Evolutionary conservation across 176 grass and related monocot species (phyloP), one percentile per base, ranked within the genome.

Genomic region (Oryza brachyantha): DNA sequence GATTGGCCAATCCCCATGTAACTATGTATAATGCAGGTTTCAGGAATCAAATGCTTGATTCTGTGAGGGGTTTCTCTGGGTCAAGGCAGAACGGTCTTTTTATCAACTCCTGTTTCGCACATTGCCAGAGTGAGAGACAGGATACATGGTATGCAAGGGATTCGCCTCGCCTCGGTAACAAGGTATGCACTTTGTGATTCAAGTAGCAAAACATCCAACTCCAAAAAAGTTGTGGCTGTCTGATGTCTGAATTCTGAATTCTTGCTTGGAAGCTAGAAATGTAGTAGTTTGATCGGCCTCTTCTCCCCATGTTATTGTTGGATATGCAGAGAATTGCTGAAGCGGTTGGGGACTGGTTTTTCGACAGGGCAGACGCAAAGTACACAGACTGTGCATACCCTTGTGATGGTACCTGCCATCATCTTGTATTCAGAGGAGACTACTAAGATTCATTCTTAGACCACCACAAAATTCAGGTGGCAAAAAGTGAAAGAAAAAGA

Each of bases 51-150:
- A 99, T 99, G 96, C 90, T 99, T 63, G 82, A 86, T 27, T 81
- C 85, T 0, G 79, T 99, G 9, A 93, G 50, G 66, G 85, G 86
- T 50, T 91, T 95, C 79, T 95, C 96, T 3, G 76, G 21, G 2
- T 89, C 81, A 16, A 82, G 79, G 63, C 78, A 89, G 87, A 96
- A 91, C 61, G 96, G 96, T 25, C 31, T 96, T 4, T 99, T 99
- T 68, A 89, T 99, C 68, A 99, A 99, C 84, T 99, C 96, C 3
- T 96, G 96, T 39, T 99, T 99, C 45, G 96, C 96, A n/a, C 96
- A 99, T 64, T 99, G 96, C 71, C 96, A 99, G 81, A 95, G 86
- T 3, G 96, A 99, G 90, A 96, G 81, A 39, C 80, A 80, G 45
- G 96, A 99, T 25, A 99, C 92, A 64, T 99, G 96, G 96, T 99